These are phyloP conservation scores for Apiotrichum veenhuisii DNA, from an alignment of 1,284 basidiomycete species.

Conservation along the genomic window DNA sequence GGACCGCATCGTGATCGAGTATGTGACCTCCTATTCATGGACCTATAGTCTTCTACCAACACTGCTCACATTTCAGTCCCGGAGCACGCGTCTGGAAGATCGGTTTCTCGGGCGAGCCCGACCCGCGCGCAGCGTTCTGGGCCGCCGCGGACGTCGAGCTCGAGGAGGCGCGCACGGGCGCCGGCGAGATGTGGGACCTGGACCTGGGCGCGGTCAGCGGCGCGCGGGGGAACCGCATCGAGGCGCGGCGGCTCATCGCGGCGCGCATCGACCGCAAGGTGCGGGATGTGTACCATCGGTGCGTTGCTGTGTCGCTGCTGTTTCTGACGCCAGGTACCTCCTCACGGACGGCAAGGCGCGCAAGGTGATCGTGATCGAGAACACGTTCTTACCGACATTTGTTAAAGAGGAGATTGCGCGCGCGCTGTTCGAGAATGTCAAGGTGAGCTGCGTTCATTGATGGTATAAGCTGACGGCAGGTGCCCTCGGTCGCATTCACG, in stretches of 20 bases:
- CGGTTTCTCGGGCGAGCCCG: slow-evolving; percentile 50
- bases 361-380: slow-evolving; percentile 87
- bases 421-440: slow-evolving; percentile 83
- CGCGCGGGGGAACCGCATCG: slow-evolving; percentile 52
- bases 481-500: slow-evolving; percentile 88
- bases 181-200: slow-evolving; percentile 40
- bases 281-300: slow-evolving; percentile 80
- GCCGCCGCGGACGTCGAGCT: slow-evolving; percentile 11
- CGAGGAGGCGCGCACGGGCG: slow-evolving; percentile 6
- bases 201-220: slow-evolving; percentile 31
- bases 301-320: slow-evolving; percentile 49
- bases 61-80: slow-evolving; percentile 27
- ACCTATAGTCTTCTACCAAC: background rate
- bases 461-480: slow-evolving; percentile 53
- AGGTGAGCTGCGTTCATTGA: slow-evolving; percentile 55
- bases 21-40: slow-evolving; percentile 13
- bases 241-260: slow-evolving; percentile 67
- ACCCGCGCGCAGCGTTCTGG: slow-evolving; percentile 47
- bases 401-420: slow-evolving; percentile 84
- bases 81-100: slow-evolving; percentile 51
- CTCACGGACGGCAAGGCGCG: slow-evolving; percentile 89
- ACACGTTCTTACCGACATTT: slow-evolving; percentile 75
- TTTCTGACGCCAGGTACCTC: slow-evolving; percentile 61
- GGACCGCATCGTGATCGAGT: slow-evolving; percentile 51
- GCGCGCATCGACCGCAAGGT: slow-evolving; percentile 65